Evolutionary conservation across 495 filamentous ascomycete genomes (phyloP).

Genomic region (Aspergillus avenaceus): DNA sequence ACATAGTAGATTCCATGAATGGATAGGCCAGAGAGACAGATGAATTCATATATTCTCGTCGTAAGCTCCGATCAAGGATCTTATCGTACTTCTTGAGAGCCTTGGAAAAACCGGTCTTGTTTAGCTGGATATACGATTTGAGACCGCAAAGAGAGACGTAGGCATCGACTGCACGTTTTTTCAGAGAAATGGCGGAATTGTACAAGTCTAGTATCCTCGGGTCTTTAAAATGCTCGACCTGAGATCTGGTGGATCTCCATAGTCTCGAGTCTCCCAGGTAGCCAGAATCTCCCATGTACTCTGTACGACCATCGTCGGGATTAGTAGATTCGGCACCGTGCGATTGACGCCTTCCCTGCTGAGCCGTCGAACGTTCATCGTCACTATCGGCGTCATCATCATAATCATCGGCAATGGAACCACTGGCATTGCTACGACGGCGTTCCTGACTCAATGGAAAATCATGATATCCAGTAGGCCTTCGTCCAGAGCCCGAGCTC

Average conservation of each 20-base stretch:
- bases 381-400: slow-evolving; percentile 61
- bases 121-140: slow-evolving; percentile 92
- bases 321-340: slow-evolving; percentile 26
- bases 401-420: slow-evolving; percentile 46
- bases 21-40: slow-evolving; percentile 69
- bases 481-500: slow-evolving; percentile 37
- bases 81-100: slow-evolving; percentile 99
- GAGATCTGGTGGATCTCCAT: slow-evolving; percentile 16
- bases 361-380: slow-evolving; percentile 22
- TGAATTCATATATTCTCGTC: slow-evolving; percentile 67
- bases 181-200: slow-evolving; percentile 78
- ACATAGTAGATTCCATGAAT: slow-evolving; percentile 68
- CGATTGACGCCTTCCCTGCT: slow-evolving; percentile 19
- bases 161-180: slow-evolving; percentile 79
- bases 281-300: slow-evolving; percentile 35
- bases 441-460: slow-evolving; percentile 38
- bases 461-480: slow-evolving; percentile 43
- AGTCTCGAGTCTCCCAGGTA: slow-evolving; percentile 23
- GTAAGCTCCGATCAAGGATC: slow-evolving; percentile 76
- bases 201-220: slow-evolving; percentile 65
- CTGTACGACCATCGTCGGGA: slow-evolving; percentile 43
- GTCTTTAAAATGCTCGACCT: slow-evolving; percentile 68
- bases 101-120: slow-evolving; percentile 93
- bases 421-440: slow-evolving; percentile 47
- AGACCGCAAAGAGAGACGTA: slow-evolving; percentile 96